A percentile compares a stretch with the other conserved stretches of the same genome.
Evolutionary conservation across 1,284 basidiomycete genomes (phyloP).

Genomic region (Vanrija sp.): DNA sequence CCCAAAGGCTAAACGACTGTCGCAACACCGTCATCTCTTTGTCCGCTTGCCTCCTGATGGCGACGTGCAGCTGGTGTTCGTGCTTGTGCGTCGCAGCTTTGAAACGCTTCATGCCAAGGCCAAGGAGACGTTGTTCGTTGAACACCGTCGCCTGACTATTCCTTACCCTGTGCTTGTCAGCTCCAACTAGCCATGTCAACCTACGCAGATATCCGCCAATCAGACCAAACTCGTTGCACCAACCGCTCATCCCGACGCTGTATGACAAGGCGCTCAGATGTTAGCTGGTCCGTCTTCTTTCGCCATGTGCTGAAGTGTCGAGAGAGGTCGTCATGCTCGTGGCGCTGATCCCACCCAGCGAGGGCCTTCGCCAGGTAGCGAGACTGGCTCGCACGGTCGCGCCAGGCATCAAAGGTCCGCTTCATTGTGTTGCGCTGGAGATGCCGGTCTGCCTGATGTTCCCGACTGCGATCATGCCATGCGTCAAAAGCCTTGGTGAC

Average conservation of each 20-base stretch:
- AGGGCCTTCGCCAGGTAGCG: no score
- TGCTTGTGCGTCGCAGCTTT: conserved; percentile 3
- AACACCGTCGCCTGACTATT: conserved; percentile 4
- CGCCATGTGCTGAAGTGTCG: conserved; percentile 17
- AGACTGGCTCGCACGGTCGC: no score
- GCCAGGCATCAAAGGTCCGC: no score
- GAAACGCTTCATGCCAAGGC: conserved; percentile 13
- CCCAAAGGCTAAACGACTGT: conserved; percentile 15
- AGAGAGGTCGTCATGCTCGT: neutral
- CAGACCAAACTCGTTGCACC: conserved; percentile 17
- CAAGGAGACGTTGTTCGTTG: conserved; percentile 7
- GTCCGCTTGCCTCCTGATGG: neutral
- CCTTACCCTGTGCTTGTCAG: conserved; percentile 3
- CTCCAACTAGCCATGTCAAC: neutral
- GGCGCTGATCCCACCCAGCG: neutral
- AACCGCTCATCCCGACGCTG: conserved; percentile 4
- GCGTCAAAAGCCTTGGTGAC: conserved; percentile 22
- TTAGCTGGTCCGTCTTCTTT: conserved; percentile 9
- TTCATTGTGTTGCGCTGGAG: no score
- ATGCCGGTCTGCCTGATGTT: no score
- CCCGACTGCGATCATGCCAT: neutral
- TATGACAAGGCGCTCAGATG: conserved; percentile 9
- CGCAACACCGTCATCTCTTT: conserved; percentile 11
- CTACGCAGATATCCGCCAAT: conserved; percentile 24
- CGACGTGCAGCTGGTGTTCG: neutral